phyloP scores from a whole-genome alignment of 2,329 filamentous ascomycete species.

The Trichoderma guizhouense region DNA sequence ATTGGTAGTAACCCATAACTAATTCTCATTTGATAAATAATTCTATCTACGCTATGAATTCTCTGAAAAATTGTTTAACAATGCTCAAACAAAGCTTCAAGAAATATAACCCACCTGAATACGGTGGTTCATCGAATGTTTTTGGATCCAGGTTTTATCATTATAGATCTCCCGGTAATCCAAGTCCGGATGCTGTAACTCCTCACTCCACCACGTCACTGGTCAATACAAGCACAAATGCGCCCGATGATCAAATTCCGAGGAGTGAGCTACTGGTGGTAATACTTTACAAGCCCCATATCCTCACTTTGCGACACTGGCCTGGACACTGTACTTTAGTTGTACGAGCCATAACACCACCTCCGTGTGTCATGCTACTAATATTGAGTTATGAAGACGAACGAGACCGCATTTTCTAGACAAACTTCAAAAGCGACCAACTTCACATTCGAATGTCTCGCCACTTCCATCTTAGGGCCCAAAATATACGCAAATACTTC shows the following conservation, averaged over 20 bases:
- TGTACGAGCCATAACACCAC: background rate
- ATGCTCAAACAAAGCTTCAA: too few relatives aligned
- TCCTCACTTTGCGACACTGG: background rate
- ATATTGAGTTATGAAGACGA: too few relatives aligned
- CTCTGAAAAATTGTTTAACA: background rate
- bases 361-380: background rate
- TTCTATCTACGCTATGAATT: background rate
- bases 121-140: background rate
- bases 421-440: background rate
- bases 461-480: background rate
- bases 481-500: background rate
- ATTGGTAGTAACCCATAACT: background rate
- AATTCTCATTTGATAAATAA: too few relatives aligned
- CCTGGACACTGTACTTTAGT: background rate
- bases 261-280: background rate
- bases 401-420: too few relatives aligned
- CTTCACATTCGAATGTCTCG: background rate
- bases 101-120: background rate
- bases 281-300: background rate
- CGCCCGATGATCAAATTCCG: background rate
- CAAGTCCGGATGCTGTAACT: background rate
- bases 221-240: background rate
- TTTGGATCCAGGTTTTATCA: background rate
- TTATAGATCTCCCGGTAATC: background rate
- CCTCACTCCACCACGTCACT: background rate